These are phyloP conservation scores for Hymenoscyphus repandus DNA, from an alignment of 2,329 filamentous ascomycete genomes.

Conservation along the genomic window DNA sequence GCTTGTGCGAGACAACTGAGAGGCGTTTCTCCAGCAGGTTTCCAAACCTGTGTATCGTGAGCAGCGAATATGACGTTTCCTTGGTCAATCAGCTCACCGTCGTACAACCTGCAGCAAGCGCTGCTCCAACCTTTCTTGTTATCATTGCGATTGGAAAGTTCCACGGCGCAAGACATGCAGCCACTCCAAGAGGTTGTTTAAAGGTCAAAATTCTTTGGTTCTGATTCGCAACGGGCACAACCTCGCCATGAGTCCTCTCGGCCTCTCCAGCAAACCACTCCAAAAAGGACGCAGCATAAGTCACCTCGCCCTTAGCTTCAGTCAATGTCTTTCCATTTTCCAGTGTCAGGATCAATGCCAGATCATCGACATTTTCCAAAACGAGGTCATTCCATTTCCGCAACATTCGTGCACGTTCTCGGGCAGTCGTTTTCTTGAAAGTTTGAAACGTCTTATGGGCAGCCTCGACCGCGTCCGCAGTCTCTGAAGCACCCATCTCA, in stretches of 20 bases:
- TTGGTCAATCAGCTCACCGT: slow-evolving; percentile 41
- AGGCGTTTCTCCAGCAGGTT: slow-evolving; percentile 81
- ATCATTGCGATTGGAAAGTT: slow-evolving; percentile 53
- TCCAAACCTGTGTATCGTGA: slow-evolving; percentile 33
- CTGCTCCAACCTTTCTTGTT: slow-evolving; percentile 43
- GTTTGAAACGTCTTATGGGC: no score
- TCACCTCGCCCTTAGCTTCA: slow-evolving; percentile 53
- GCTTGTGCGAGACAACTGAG: slow-evolving; percentile 69
- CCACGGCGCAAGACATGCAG: slow-evolving; percentile 19
- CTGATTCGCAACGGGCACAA: not conserved
- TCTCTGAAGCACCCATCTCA: slow-evolving; percentile 46
- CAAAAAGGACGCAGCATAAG: slow-evolving; percentile 55
- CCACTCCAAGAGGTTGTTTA: slow-evolving; percentile 20
- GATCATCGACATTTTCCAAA: slow-evolving; percentile 59
- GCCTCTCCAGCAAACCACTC: slow-evolving; percentile 53
- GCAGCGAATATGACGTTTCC: no score
- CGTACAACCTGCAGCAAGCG: slow-evolving; percentile 82
- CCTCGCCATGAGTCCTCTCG: not conserved
- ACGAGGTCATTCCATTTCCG: slow-evolving; percentile 67
- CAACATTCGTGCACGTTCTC: no score
- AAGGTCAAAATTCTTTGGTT: slow-evolving; percentile 1
- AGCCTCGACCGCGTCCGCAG: slow-evolving; percentile 43
- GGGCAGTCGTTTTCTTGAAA: no score
- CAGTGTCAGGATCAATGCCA: slow-evolving; percentile 52
- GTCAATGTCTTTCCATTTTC: slow-evolving; percentile 65